phyloP scores from a whole-genome alignment of 257 asterid genomes.

The Solanum peruvianum region DNA sequence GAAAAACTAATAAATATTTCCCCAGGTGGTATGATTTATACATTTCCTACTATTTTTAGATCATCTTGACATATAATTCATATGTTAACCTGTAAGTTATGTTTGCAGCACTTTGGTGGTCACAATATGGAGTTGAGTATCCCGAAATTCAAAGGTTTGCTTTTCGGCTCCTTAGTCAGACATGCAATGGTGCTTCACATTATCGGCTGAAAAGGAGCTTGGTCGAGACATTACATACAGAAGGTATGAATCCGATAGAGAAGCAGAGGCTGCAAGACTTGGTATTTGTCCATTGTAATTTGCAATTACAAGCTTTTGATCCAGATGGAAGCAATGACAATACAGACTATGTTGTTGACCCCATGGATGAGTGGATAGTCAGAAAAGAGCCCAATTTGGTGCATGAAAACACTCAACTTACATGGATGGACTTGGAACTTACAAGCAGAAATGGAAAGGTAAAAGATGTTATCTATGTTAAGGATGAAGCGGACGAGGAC shows the following conservation, averaged over 20 bases:
- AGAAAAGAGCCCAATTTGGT: not conserved
- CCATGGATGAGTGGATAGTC: slow-evolving; percentile 17
- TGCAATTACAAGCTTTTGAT: slow-evolving; percentile 28
- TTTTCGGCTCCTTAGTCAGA: slow-evolving; percentile 40
- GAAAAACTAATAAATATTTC: slow-evolving; percentile 9
- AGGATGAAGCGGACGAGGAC: not conserved
- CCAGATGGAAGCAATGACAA: not conserved
- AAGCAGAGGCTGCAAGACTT: slow-evolving; percentile 15
- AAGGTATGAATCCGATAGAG: slow-evolving; percentile 12
- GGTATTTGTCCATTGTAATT: slow-evolving; percentile 39
- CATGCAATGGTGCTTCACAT: slow-evolving; percentile 39
- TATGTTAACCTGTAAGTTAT: not conserved
- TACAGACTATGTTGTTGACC: not conserved
- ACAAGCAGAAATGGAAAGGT: not conserved
- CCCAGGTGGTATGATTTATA: slow-evolving; percentile 24
- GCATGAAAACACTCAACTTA: not conserved
- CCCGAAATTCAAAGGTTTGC: slow-evolving; percentile 49
- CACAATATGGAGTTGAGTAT: slow-evolving; percentile 24
- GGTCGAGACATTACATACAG: slow-evolving; percentile 19
- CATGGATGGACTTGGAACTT: slow-evolving; percentile 5
- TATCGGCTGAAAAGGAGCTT: slow-evolving; percentile 30
- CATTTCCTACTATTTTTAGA: not conserved
- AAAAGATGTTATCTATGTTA: not conserved
- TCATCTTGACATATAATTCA: not conserved
- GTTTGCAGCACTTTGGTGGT: slow-evolving; percentile 57